A percentile compares a stretch with the other conserved stretches of the same genome.
Evolutionary conservation across 352 stramenopile genomes (phyloP).

Genomic region (Elongisporangium undulatum): DNA sequence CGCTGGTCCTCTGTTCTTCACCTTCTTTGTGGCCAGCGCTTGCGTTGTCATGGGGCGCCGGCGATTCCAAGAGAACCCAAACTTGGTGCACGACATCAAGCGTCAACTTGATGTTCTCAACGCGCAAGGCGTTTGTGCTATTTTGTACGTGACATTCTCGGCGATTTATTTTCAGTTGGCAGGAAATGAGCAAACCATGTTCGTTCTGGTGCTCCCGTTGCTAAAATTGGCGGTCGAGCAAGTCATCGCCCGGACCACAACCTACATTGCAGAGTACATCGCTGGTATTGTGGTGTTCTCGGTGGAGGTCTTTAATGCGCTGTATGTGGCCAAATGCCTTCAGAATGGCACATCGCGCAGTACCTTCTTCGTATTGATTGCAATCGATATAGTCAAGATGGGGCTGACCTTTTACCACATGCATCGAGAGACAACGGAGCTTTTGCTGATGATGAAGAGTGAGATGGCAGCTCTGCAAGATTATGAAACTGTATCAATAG

Average conservation of each 20-base stretch:
- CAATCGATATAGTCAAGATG: constrained; percentile 1
- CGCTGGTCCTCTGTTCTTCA: background rate
- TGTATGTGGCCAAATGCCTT: constrained; percentile 30
- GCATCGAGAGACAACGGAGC: background rate
- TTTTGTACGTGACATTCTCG: constrained; percentile 13
- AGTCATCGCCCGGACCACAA: constrained; percentile 6
- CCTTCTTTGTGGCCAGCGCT: constrained; percentile 11
- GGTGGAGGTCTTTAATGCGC: constrained; percentile 21
- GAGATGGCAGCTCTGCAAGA: background rate
- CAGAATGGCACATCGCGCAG: constrained; percentile 15
- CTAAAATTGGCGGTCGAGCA: constrained; percentile 23
- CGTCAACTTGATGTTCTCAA: constrained; percentile 6
- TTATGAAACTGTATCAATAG: background rate
- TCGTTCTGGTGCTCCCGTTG: constrained; percentile 9
- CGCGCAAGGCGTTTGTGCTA: constrained; percentile 5
- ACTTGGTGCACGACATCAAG: background rate
- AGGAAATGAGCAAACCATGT: background rate
- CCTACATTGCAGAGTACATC: constrained; percentile 19
- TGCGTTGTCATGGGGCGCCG: constrained; percentile 8
- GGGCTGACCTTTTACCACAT: background rate
- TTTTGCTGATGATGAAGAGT: background rate
- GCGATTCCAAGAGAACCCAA: background rate
- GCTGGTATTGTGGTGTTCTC: constrained; percentile 16
- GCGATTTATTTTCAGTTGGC: constrained; percentile 6
- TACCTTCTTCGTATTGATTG: constrained; percentile 12